A percentile compares a stretch with the other conserved stretches of the same genome.
phyloP scores from a whole-genome alignment of 2,329 filamentous ascomycete genomes.

The Dactylellina haptotyla region DNA sequence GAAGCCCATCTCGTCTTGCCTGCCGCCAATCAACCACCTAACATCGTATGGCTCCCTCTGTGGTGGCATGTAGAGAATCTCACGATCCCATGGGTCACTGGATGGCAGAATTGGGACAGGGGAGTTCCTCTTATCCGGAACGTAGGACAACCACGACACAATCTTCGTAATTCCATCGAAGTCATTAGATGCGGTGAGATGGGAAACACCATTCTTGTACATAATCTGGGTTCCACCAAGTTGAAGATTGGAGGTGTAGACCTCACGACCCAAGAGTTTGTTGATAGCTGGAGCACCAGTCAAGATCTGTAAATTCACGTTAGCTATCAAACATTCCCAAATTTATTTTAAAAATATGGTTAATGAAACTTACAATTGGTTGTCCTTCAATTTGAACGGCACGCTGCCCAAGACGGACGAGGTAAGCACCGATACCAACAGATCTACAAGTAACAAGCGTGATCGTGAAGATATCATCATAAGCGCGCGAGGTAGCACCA shows the following conservation, averaged over 20 bases:
- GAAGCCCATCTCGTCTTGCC: slow-evolving; percentile 85
- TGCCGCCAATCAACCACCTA: slow-evolving; percentile 89
- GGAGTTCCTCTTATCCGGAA: slow-evolving; percentile 92
- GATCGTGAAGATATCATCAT: slow-evolving; percentile 98
- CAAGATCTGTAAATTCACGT: slow-evolving; percentile 71
- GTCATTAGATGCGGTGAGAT: slow-evolving; percentile 97
- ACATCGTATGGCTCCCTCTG: slow-evolving; percentile 91
- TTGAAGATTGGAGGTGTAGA: slow-evolving; percentile 98
- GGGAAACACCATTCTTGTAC: slow-evolving; percentile 99
- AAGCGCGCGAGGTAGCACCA: slow-evolving; percentile 93
- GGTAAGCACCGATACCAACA: slow-evolving; percentile 98
- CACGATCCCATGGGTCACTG: slow-evolving; percentile 89
- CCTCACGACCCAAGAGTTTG: slow-evolving; percentile 96
- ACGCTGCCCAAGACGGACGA: slow-evolving; percentile 96
- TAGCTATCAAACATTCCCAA: slow-evolving; percentile 23
- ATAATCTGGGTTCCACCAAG: slow-evolving; percentile 99
- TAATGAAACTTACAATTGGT: slow-evolving; percentile 71
- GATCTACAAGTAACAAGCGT: slow-evolving; percentile 97
- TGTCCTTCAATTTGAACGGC: slow-evolving; percentile 99
- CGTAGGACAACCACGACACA: slow-evolving; percentile 96
- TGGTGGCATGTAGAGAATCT: slow-evolving; percentile 81
- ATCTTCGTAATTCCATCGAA: slow-evolving; percentile 98
- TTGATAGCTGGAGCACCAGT: slow-evolving; percentile 97
- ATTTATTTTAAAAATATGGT: not conserved
- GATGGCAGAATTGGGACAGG: slow-evolving; percentile 92